These are phyloP conservation scores for Thecaphora thlaspeos DNA, from an alignment of 1,284 basidiomycete genomes.

Conservation along the genomic window DNA sequence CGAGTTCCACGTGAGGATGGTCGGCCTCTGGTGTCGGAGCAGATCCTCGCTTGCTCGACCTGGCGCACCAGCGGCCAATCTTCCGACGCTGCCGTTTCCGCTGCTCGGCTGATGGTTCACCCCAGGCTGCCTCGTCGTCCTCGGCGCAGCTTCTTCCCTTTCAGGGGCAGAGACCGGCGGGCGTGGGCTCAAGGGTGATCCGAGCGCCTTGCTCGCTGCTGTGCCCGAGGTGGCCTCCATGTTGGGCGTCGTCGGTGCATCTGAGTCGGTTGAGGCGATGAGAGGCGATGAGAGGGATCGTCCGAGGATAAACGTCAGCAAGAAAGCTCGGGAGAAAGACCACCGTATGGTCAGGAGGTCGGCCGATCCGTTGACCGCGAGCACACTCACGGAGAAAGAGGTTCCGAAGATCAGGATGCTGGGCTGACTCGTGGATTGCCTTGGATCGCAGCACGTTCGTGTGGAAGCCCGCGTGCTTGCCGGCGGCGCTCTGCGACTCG, in stretches of 20 bases:
- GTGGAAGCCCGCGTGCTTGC: slow-evolving; percentile 4
- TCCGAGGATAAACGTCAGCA: slow-evolving; percentile 7
- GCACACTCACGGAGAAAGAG: slow-evolving; percentile 2
- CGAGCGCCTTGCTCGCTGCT: slow-evolving; percentile 2
- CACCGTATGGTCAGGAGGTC: background rate
- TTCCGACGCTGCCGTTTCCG: background rate
- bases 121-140: no score
- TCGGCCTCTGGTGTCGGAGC: slow-evolving; percentile 1
- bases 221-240: background rate
- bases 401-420: background rate
- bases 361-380: background rate
- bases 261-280: slow-evolving; percentile 3
- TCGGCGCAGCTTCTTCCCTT: background rate
- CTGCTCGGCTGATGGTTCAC: background rate
- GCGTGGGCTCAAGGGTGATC: slow-evolving; percentile 4
- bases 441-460: background rate
- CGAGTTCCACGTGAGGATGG: background rate
- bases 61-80: background rate
- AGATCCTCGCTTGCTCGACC: slow-evolving; percentile 1
- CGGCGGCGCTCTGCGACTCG: slow-evolving; percentile 13
- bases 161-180: background rate
- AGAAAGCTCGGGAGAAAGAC: background rate
- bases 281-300: slow-evolving; percentile 1
- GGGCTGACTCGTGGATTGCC: background rate
- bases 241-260: slow-evolving; percentile 1